Base-by-base conservation (phyloP, 177 flowering plant genomes). In the Vitis hybrid region DNA sequence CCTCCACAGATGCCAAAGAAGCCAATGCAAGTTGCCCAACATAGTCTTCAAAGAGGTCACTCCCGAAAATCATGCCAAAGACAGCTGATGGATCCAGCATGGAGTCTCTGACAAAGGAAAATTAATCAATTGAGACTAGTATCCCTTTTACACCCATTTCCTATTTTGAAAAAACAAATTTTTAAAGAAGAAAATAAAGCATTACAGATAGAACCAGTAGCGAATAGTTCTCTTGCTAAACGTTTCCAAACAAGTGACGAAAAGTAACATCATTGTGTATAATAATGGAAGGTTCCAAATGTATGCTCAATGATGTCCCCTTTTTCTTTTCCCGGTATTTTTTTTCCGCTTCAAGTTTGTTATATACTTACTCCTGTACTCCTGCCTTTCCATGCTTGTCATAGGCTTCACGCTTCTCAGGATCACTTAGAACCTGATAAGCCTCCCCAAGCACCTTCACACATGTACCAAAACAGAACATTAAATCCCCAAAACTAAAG, bases 41-140 rank as follows among this genome's bases (percentile, higher is more conserved):
- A 81, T 94, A 94, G 68, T 94, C 97, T 76, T 92, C 98, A 79
- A 94, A 94, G n/a, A 71, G 69, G 0, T 94, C 97, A 74, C 95
- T 94, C 46, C 97, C 98, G 70, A 94, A 92, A 62, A 89, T 85
- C 98, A 94, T 94, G 49, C 97, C 97, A 83, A 94, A 94, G 2
- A 94, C 90, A 72, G 91, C 82, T 71, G 94, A 64, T 66, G 98
- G 94, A 57, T 94, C 97, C 70, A 91, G 62, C 94, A 94, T 86
- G 14, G 89, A 61, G 13, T 92, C 97, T 76, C 97, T 94, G 78
- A 48, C 65, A 79, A 73, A 55, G 27, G 49, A 65, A 59, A 70
- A 64, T 0, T 40, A 27, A 24, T 59, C 56, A 32, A 35, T 68
- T 11, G 5, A 49, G 21, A 58, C 55, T 27, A 46, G 3, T 18